Percentiles rank a stretch among this genome's conserved stretches.
These are phyloP conservation scores for Xylariaceae sp. DNA, from an alignment of 2,329 filamentous ascomycete genomes.

Conservation along the genomic window DNA sequence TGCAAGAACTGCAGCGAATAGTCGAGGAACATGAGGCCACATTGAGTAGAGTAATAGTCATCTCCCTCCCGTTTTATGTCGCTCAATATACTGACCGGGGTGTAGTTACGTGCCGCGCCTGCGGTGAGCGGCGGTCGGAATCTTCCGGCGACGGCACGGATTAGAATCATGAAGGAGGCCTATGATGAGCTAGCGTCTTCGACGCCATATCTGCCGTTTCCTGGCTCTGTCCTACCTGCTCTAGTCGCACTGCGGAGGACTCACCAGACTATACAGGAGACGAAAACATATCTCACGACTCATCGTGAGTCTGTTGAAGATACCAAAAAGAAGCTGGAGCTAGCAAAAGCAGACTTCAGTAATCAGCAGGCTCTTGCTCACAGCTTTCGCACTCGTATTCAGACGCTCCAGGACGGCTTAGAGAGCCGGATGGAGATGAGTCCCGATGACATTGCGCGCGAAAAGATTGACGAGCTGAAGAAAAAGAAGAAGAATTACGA, in stretches of 20 bases:
- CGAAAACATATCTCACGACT: constrained; percentile 51
- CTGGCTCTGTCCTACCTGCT: constrained; percentile 63
- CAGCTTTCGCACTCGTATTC: constrained; percentile 44
- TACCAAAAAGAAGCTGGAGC: constrained; percentile 44
- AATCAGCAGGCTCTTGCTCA: constrained; percentile 53
- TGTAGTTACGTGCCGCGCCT: constrained; percentile 22
- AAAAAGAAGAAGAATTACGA: constrained; percentile 56
- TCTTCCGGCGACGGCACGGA: constrained; percentile 32
- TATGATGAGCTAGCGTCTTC: constrained; percentile 59
- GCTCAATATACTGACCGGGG: constrained; percentile 10
- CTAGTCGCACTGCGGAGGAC: constrained; percentile 66
- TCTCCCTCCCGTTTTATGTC: background rate
- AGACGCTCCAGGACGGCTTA: constrained; percentile 52
- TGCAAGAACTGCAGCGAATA: constrained; percentile 59
- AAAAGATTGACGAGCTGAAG: constrained; percentile 57
- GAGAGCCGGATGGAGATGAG: constrained; percentile 53
- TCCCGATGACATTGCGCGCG: constrained; percentile 56
- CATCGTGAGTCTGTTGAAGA: constrained; percentile 41
- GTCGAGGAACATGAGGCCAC: constrained; percentile 50
- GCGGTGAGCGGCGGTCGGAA: constrained; percentile 10
- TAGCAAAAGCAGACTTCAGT: constrained; percentile 45
- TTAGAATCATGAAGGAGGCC: constrained; percentile 54
- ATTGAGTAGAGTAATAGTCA: constrained; percentile 40
- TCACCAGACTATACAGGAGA: constrained; percentile 58
- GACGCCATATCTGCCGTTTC: constrained; percentile 60